A percentile compares a stretch with the other conserved stretches of the same genome.
phyloP scores from a whole-genome alignment of 2,329 filamentous ascomycete species.

The Ambrosiella beaveri region DNA sequence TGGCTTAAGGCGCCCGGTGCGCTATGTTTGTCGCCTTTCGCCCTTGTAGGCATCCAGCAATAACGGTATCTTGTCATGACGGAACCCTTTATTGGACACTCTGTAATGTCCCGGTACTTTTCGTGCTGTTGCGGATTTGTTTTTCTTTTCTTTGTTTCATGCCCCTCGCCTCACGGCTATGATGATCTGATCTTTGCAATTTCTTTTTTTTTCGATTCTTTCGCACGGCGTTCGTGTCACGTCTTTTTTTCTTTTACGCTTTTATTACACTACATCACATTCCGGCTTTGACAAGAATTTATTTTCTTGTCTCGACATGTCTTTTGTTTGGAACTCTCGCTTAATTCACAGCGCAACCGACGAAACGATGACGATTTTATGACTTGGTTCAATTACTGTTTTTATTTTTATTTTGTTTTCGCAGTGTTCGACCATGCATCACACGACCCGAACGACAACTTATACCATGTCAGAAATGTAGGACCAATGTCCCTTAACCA shows the following conservation, averaged over 20 bases:
- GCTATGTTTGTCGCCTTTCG: not conserved
- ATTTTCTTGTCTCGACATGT: conserved; percentile 12
- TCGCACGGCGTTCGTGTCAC: conserved; percentile 2
- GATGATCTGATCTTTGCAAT: conserved; percentile 1
- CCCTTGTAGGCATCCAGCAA: not conserved
- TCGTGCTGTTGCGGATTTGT: not conserved
- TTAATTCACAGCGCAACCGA: not conserved
- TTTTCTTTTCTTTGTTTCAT: conserved; percentile 5
- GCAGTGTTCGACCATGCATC: not conserved
- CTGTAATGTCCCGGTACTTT: not conserved
- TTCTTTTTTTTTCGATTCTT: conserved; percentile 5
- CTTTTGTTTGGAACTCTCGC: conserved; percentile 3
- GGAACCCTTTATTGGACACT: conserved; percentile 2
- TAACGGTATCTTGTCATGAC: not conserved
- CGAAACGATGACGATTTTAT: conserved; percentile 13
- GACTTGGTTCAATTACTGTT: conserved; percentile 6
- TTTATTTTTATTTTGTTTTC: not conserved
- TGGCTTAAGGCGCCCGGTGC: conserved; percentile 12
- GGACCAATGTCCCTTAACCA: not conserved
- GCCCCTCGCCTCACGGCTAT: conserved; percentile 3
- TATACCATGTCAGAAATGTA: not conserved
- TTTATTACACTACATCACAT: conserved; percentile 5
- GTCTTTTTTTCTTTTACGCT: conserved; percentile 4
- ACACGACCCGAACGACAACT: not conserved
- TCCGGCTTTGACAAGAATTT: not conserved